A percentile compares a stretch with the other conserved stretches of the same genome.
Conservation (phyloP, 139 green algal genomes). For the Coccomyxa sp. region DNA sequence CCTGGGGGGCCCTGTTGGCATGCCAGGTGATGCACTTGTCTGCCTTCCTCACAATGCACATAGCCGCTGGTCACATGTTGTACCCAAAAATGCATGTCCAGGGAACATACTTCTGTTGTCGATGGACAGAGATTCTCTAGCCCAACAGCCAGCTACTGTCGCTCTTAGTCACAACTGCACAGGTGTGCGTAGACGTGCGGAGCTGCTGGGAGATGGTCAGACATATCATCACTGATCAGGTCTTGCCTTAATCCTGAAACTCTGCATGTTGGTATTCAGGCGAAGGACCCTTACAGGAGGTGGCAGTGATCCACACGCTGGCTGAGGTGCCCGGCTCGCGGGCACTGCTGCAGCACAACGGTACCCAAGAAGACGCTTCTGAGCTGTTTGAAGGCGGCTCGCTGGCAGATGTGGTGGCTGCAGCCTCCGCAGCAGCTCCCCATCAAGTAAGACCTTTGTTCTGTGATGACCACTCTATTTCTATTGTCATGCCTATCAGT, state of each 20-base stretch:
- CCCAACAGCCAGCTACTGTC: no score
- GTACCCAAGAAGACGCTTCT: background rate
- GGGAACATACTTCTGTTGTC: no score
- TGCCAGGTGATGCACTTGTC: constrained; percentile 24
- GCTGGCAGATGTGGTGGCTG: constrained; percentile 13
- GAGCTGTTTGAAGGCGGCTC: constrained; percentile 15
- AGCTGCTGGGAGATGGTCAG: background rate
- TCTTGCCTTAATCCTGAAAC: background rate
- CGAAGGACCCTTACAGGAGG: constrained; percentile 16
- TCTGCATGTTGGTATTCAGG: constrained; percentile 6
- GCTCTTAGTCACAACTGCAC: no score
- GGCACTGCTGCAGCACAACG: constrained; percentile 7
- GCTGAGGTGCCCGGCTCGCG: constrained; percentile 1
- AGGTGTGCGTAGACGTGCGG: no score
- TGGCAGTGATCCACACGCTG: constrained; percentile 26
- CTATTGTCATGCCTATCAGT: no score
- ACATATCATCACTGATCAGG: background rate
- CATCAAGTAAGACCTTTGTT: no score
- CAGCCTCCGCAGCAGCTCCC: background rate
- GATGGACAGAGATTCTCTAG: no score
- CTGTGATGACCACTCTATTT: no score
- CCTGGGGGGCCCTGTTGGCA: constrained; percentile 40
- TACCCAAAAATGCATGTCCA: no score
- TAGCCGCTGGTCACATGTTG: no score
- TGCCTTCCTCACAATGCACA: no score